These are phyloP conservation scores for Plectosphaerella sp. DNA, from an alignment of 2,329 filamentous ascomycete species.

Conservation along the genomic window DNA sequence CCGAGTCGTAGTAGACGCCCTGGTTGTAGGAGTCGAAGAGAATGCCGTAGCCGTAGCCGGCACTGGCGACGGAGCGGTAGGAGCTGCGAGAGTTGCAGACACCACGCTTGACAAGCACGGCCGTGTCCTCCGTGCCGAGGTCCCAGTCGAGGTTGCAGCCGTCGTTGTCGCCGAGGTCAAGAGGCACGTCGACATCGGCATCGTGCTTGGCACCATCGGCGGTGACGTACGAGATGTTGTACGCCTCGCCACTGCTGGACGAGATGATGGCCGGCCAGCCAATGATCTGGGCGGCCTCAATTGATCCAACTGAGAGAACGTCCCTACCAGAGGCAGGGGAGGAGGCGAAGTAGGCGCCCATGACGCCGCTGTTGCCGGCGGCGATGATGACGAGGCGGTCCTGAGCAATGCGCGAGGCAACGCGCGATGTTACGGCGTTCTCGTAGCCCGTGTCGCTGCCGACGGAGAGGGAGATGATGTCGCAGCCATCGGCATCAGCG, in stretches of 20 bases:
- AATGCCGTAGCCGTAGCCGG: constrained; percentile 10
- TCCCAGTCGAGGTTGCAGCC: constrained; percentile 9
- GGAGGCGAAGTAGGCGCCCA: constrained; percentile 7
- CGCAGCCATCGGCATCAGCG: constrained; percentile 15
- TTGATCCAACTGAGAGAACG: constrained; percentile 5
- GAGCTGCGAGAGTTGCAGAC: constrained; percentile 1
- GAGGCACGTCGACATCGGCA: constrained; percentile 3
- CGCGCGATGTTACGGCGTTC: constrained; percentile 5
- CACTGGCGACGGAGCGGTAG: neutral
- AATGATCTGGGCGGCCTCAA: constrained; percentile 9
- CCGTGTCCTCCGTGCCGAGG: constrained; percentile 2
- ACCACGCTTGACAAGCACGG: constrained; percentile 10
- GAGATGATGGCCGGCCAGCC: constrained; percentile 11
- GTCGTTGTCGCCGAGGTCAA: constrained; percentile 9
- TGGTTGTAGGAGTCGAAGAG: constrained; percentile 14
- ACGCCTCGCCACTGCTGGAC: constrained; percentile 6
- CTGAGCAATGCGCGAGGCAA: constrained; percentile 6
- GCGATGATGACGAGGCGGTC: constrained; percentile 8
- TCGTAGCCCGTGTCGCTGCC: constrained; percentile 12
- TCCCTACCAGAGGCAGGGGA: constrained; percentile 1
- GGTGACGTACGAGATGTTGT: constrained; percentile 12
- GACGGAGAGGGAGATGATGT: constrained; percentile 14
- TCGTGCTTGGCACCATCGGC: constrained; percentile 11
- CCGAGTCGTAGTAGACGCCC: constrained; percentile 11
- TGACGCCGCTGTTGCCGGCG: constrained; percentile 4